These are phyloP conservation scores for Pseudocercospora fijiensis DNA, from an alignment of 2,329 filamentous ascomycete genomes.

Conservation along the genomic window DNA sequence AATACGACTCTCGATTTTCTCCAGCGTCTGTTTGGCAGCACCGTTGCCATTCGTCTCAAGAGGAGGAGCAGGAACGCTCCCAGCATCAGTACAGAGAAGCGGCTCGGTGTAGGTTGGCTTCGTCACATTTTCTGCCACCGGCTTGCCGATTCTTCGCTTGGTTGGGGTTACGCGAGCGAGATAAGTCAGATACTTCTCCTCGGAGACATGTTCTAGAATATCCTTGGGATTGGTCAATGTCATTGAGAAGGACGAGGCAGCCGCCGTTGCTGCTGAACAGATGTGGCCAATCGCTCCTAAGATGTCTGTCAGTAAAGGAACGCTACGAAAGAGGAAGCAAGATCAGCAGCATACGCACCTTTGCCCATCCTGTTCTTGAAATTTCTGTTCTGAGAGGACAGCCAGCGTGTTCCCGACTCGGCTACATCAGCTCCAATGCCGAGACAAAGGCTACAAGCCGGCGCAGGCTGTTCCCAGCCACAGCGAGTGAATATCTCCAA, in stretches of 20 bases:
- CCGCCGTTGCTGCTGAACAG: constrained; percentile 7
- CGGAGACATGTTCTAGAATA: no score
- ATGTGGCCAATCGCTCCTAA: constrained; percentile 4
- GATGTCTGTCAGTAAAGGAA: no score
- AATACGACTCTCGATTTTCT: background rate
- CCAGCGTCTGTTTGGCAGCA: no score
- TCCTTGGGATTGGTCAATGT: constrained; percentile 10
- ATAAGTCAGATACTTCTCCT: background rate
- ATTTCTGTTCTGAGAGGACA: constrained; percentile 14
- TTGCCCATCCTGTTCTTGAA: constrained; percentile 18
- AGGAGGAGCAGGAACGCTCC: no score
- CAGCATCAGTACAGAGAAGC: background rate
- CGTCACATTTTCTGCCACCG: background rate
- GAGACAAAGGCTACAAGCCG: constrained; percentile 9
- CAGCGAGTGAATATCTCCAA: constrained; percentile 4
- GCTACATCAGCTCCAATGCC: constrained; percentile 14
- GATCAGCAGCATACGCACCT: no score
- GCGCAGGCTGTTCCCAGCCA: background rate
- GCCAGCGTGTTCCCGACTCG: background rate
- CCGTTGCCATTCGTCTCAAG: no score
- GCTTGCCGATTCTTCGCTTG: background rate
- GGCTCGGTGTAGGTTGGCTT: background rate
- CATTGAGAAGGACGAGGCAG: constrained; percentile 16
- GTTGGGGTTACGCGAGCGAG: background rate
- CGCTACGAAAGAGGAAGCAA: no score